phyloP scores from a whole-genome alignment of 305 asterid species.

The Fraxinus dipetala region DNA sequence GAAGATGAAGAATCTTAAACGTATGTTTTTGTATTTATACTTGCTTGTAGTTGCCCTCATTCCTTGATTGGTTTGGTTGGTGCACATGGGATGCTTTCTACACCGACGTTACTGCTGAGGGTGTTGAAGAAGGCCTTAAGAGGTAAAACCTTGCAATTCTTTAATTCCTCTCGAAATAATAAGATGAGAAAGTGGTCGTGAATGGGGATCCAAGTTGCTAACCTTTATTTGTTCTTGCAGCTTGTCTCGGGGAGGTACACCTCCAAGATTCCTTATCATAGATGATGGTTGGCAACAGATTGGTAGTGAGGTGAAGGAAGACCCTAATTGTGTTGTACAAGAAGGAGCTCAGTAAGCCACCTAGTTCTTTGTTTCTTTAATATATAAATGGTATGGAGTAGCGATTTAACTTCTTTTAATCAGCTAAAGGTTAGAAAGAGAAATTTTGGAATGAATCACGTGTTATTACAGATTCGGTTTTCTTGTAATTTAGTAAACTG shows the following conservation, averaged over 20 bases:
- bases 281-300: slow-evolving; percentile 99
- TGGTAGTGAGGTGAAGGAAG: slow-evolving; percentile 63
- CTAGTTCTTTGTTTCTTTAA: not conserved
- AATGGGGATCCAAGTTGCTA: slow-evolving; percentile 12
- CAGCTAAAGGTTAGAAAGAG: not conserved
- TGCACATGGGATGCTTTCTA: slow-evolving; percentile 99
- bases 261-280: slow-evolving; percentile 85
- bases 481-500: not conserved
- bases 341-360: slow-evolving; percentile 95
- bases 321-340: slow-evolving; percentile 65
- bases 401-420: not conserved
- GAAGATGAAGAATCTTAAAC: slow-evolving; percentile 1
- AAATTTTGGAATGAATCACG: not conserved
- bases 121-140: slow-evolving; percentile 85
- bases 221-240: slow-evolving; percentile 36
- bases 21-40: slow-evolving; percentile 19
- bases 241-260: slow-evolving; percentile 83
- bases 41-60: slow-evolving; percentile 61
- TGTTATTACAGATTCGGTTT: not conserved
- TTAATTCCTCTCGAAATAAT: not conserved
- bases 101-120: slow-evolving; percentile 98
- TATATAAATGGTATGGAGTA: slow-evolving; percentile 4
- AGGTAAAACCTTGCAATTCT: slow-evolving; percentile 39
- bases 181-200: not conserved
- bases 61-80: slow-evolving; percentile 98